phyloP scores from a whole-genome alignment of 139 green algal genomes.

The Chlamydomonas incerta region DNA sequence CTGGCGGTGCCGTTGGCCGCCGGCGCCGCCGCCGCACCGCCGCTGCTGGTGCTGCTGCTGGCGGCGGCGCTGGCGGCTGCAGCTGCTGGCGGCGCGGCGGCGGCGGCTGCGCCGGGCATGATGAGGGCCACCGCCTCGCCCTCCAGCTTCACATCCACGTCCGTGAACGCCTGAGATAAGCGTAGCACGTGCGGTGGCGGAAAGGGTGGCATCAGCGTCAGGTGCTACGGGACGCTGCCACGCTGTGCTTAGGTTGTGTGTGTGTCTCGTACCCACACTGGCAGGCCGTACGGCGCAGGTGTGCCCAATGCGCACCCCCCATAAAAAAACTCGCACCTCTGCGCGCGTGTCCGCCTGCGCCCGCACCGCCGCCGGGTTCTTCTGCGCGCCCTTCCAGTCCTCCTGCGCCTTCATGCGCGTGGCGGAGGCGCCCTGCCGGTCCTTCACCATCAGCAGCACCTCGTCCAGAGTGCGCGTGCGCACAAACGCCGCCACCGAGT shows the following conservation, averaged over 20 bases:
- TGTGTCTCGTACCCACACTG: too few species aligned
- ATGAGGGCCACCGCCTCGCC: slow-evolving; percentile 24
- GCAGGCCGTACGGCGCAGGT: too few species aligned
- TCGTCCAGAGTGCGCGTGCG: slow-evolving; percentile 87
- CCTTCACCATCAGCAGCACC: slow-evolving; percentile 92
- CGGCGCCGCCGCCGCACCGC: too few species aligned
- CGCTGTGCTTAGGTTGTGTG: too few species aligned
- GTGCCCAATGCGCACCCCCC: too few species aligned
- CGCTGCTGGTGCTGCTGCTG: slow-evolving; percentile 15
- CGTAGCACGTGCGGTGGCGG: too few species aligned
- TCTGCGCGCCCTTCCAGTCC: slow-evolving; percentile 71
- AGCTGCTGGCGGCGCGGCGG: too few species aligned
- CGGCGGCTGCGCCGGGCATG: not conserved
- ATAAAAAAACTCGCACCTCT: not conserved
- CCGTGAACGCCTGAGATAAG: slow-evolving; percentile 80
- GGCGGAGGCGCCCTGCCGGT: slow-evolving; percentile 57
- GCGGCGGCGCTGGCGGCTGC: not conserved
- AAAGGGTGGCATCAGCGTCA: too few species aligned
- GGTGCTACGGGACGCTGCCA: too few species aligned
- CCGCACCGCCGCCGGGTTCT: slow-evolving; percentile 70
- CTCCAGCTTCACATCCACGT: slow-evolving; percentile 74
- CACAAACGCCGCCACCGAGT: slow-evolving; percentile 77
- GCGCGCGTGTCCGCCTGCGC: slow-evolving; percentile 13
- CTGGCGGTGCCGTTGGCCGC: not conserved
- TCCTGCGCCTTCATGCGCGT: slow-evolving; percentile 61